Evolutionary conservation across 352 stramenopile genomes (phyloP).

Genomic region (Pythium aphanidermatum): DNA sequence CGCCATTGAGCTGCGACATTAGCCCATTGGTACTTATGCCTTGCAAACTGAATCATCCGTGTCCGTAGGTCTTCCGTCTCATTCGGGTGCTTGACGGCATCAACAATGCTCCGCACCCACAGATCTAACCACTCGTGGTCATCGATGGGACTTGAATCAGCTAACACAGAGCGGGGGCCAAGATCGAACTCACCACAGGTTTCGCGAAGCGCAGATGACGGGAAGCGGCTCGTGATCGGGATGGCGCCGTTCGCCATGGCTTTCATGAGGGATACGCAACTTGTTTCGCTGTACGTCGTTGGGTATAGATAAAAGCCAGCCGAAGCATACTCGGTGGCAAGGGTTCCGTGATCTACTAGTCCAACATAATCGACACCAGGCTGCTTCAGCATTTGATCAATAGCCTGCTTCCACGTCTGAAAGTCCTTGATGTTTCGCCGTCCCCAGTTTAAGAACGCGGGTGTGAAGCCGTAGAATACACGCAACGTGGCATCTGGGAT

Average conservation of each 20-base stretch:
- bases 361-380: slow-evolving; percentile 65
- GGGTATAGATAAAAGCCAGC: slow-evolving; percentile 90
- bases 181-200: slow-evolving; percentile 69
- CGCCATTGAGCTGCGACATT: slow-evolving; percentile 53
- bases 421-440: slow-evolving; percentile 36
- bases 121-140: slow-evolving; percentile 32
- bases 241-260: slow-evolving; percentile 87
- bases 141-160: slow-evolving; percentile 18
- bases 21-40: slow-evolving; percentile 44
- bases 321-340: slow-evolving; percentile 56
- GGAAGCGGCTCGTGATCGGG: slow-evolving; percentile 81
- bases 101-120: slow-evolving; percentile 46
- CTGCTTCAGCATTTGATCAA: slow-evolving; percentile 34
- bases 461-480: slow-evolving; percentile 89
- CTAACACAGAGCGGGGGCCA: slow-evolving; percentile 36
- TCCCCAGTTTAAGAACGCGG: slow-evolving; percentile 67
- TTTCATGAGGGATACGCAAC: slow-evolving; percentile 91
- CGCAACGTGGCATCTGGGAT: slow-evolving; percentile 55
- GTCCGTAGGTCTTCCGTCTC: slow-evolving; percentile 23
- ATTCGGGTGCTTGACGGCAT: slow-evolving; percentile 27
- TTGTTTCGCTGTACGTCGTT: slow-evolving; percentile 86
- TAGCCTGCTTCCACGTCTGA: slow-evolving; percentile 45
- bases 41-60: slow-evolving; percentile 57
- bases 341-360: slow-evolving; percentile 72
- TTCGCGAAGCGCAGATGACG: slow-evolving; percentile 55